These are phyloP conservation scores for Acanthochlamys bracteata DNA, from an alignment of 106 monocot species.

Conservation along the genomic window DNA sequence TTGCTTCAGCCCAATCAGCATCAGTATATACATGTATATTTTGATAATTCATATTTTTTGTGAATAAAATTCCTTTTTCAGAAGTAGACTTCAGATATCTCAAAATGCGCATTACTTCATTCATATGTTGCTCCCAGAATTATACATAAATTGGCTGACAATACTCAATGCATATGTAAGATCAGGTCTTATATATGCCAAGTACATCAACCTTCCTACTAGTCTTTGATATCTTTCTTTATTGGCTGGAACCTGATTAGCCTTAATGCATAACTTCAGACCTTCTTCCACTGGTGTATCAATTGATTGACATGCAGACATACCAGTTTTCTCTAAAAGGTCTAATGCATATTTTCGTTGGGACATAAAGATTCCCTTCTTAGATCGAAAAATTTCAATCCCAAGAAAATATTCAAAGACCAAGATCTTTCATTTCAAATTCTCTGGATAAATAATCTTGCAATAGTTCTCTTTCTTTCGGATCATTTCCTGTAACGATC, in stretches of 20 bases:
- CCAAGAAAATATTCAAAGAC: neutral
- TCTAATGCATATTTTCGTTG: neutral
- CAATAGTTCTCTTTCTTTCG: neutral
- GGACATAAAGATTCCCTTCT: neutral
- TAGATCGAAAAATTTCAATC: neutral
- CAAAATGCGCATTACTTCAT: neutral
- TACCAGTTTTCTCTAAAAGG: neutral
- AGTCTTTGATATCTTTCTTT: constrained; percentile 9
- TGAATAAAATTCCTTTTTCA: constrained; percentile 8
- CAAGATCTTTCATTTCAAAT: neutral
- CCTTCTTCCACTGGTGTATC: neutral
- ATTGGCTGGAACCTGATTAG: neutral
- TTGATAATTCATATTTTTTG: neutral
- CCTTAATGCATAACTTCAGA: neutral
- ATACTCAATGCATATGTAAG: neutral
- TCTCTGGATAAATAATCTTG: neutral
- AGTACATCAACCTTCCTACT: constrained; percentile 9
- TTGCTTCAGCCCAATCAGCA: neutral
- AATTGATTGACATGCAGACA: neutral
- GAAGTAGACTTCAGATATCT: neutral
- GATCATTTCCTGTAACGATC: neutral
- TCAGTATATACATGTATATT: constrained; percentile 6
- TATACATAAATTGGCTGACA: constrained; percentile 11
- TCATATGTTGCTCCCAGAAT: neutral
- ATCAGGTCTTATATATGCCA: neutral